phyloP scores from a whole-genome alignment of 257 asterid species.

The Parsonsia alboflavescens region DNA sequence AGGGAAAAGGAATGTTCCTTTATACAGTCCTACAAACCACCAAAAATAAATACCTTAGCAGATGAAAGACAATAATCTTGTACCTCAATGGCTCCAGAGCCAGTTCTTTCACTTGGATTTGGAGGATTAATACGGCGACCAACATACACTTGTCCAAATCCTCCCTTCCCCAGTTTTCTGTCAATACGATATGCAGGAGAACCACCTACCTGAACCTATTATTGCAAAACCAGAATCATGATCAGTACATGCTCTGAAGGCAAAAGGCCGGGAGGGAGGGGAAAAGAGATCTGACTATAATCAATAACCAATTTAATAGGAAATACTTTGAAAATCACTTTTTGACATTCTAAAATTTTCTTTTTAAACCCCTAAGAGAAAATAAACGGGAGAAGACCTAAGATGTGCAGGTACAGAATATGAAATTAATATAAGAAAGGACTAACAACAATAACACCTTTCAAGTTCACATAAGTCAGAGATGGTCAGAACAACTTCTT shows the following conservation, averaged over 20 bases:
- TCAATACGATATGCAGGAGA: conserved; percentile 72
- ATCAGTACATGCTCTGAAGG: not conserved
- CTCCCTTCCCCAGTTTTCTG: conserved; percentile 87
- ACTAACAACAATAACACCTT: not conserved
- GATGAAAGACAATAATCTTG: not conserved
- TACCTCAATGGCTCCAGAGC: conserved; percentile 88
- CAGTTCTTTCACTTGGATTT: conserved; percentile 62
- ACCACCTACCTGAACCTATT: conserved; percentile 88
- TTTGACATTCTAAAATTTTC: not conserved
- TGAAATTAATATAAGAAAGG: not conserved
- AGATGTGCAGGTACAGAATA: not conserved
- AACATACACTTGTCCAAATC: conserved; percentile 91
- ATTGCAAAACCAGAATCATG: conserved; percentile 9
- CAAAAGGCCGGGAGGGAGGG: not conserved
- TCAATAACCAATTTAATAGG: not conserved
- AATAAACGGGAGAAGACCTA: not conserved
- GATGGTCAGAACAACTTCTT: not conserved
- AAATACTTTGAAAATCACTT: not conserved
- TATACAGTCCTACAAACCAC: not conserved
- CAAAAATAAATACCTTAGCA: not conserved
- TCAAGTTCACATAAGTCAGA: not conserved
- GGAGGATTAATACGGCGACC: conserved; percentile 72
- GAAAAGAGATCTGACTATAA: not conserved
- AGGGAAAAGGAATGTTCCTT: not conserved
- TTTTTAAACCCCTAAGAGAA: not conserved